Evolutionary conservation across 257 asterid species (phyloP).

Genomic region (Capsicum rhomboideum): DNA sequence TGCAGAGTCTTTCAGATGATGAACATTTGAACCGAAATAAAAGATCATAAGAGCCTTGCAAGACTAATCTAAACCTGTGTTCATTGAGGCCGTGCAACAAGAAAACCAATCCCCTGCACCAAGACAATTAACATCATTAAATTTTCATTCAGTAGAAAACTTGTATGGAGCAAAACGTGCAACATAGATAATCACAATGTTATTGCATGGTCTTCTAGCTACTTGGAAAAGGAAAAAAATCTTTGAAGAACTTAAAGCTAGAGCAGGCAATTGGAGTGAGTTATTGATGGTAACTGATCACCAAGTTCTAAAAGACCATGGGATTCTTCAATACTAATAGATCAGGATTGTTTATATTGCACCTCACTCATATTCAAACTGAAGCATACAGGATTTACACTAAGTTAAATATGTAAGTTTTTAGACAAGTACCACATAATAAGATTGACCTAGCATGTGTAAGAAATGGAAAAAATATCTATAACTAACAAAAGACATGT

Average conservation of each 20-base stretch:
- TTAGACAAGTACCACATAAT: neutral
- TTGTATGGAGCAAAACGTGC: neutral
- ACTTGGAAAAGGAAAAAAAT: neutral
- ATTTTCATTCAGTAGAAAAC: neutral
- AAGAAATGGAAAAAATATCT: neutral
- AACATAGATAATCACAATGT: neutral
- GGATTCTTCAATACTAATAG: neutral
- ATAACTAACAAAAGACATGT: neutral
- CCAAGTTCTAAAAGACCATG: neutral
- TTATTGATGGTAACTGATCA: neutral
- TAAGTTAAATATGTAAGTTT: neutral
- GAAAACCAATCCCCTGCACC: conserved; percentile 66
- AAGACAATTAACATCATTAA: neutral
- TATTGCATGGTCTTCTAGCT: neutral
- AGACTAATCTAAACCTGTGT: conserved; percentile 44
- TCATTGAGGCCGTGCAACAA: conserved; percentile 81
- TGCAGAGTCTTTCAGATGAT: neutral
- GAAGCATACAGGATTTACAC: neutral
- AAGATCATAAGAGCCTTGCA: neutral
- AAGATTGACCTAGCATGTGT: neutral
- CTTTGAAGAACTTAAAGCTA: neutral
- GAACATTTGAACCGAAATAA: neutral
- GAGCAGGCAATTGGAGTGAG: neutral
- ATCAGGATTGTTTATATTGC: neutral
- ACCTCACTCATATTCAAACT: neutral